A percentile compares a stretch with the other conserved stretches of the same genome.
phyloP scores from a whole-genome alignment of 768 basidiomycete species.

The Ramaria rubella region DNA sequence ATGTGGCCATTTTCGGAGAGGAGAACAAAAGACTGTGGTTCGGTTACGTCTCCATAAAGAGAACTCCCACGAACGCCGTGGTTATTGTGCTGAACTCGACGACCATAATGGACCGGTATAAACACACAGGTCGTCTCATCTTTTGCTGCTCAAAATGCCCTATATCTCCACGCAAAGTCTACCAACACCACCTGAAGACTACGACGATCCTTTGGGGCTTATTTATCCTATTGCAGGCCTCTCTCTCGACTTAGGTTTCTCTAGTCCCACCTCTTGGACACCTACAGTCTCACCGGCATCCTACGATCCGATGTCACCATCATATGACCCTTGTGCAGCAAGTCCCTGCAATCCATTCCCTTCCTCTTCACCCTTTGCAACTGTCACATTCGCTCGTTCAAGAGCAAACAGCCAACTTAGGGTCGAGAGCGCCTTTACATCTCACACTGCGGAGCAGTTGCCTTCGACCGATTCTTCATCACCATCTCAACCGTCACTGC shows the following conservation, averaged over 20 bases:
- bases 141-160: neutral
- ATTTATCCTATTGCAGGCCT: neutral
- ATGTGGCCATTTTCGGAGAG: neutral
- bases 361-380: neutral
- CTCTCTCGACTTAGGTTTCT: neutral
- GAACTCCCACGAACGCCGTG: neutral
- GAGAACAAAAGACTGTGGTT: neutral
- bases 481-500: neutral
- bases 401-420: neutral
- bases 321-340: constrained; percentile 7
- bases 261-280: neutral
- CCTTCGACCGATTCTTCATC: neutral
- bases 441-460: neutral
- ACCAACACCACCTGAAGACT: neutral
- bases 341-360: constrained; percentile 12
- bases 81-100: neutral
- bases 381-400: neutral
- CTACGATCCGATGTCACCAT: constrained; percentile 10
- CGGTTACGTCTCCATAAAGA: neutral
- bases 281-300: neutral
- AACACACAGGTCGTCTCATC: neutral
- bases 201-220: neutral
- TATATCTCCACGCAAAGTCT: neutral
- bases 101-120: neutral
- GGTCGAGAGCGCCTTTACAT: neutral